phyloP scores from a whole-genome alignment of 2,329 filamentous ascomycete species.

The Fusarium verrucosum region DNA sequence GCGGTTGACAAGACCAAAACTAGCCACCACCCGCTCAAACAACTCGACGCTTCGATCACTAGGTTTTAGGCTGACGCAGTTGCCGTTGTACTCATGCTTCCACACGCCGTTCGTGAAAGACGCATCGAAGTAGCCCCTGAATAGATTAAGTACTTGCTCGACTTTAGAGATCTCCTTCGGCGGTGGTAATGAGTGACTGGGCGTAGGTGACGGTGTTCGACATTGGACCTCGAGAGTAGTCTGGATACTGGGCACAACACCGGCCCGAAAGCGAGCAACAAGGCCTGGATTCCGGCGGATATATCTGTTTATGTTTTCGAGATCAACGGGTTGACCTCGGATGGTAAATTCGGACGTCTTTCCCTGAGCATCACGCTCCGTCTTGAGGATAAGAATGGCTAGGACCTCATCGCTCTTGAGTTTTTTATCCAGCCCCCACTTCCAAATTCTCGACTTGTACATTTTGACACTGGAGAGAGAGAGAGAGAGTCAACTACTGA shows the following conservation, averaged over 20 bases:
- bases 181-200: constrained; percentile 33
- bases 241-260: constrained; percentile 46
- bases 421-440: constrained; percentile 56
- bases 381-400: constrained; percentile 50
- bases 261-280: constrained; percentile 46
- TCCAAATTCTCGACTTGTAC: constrained; percentile 56
- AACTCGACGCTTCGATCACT: constrained; percentile 48
- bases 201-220: constrained; percentile 44
- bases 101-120: constrained; percentile 45
- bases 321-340: constrained; percentile 51
- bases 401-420: constrained; percentile 54
- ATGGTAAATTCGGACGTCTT: constrained; percentile 51
- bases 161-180: constrained; percentile 36
- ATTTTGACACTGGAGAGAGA: constrained; percentile 52
- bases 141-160: constrained; percentile 45
- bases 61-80: constrained; percentile 39
- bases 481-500: neutral
- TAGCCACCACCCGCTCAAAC: constrained; percentile 49
- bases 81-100: constrained; percentile 46
- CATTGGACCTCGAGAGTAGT: constrained; percentile 48
- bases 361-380: constrained; percentile 49
- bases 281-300: constrained; percentile 52
- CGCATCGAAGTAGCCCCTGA: constrained; percentile 45
- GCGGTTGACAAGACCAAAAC: constrained; percentile 48
- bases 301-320: constrained; percentile 54